Evolutionary conservation across 805 yeast genomes (phyloP).

Genomic region (Wickerhamiella australiensis): DNA sequence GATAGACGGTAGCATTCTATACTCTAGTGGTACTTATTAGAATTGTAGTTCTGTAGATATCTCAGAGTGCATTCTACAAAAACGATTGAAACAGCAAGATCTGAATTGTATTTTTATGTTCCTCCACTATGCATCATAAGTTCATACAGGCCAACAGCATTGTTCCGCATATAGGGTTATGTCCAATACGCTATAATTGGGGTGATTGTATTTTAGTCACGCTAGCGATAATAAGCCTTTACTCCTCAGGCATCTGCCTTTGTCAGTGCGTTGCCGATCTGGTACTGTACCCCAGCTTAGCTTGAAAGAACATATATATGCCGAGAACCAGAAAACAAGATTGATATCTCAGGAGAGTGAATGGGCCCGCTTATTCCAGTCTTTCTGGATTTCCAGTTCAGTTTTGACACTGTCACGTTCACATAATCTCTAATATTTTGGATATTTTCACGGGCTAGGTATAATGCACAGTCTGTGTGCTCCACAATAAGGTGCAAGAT

Average conservation of each 20-base stretch:
- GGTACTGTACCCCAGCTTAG: background rate
- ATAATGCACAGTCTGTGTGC: background rate
- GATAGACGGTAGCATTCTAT: background rate
- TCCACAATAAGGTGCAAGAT: background rate
- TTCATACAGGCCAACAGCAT: background rate
- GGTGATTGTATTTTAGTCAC: background rate
- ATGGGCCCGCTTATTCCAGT: too few relatives aligned
- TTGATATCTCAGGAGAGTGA: too few relatives aligned
- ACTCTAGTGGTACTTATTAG: too few relatives aligned
- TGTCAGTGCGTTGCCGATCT: background rate
- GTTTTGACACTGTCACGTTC: too few relatives aligned
- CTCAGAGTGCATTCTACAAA: too few relatives aligned
- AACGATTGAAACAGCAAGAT: too few relatives aligned
- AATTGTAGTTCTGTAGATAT: too few relatives aligned
- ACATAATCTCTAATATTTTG: too few relatives aligned
- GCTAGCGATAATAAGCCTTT: background rate
- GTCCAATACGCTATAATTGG: background rate
- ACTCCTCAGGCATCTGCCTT: background rate
- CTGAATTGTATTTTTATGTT: background rate
- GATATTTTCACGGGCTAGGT: too few relatives aligned
- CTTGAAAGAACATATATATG: background rate
- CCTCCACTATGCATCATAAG: background rate
- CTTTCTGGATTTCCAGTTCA: too few relatives aligned
- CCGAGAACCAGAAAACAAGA: too few relatives aligned
- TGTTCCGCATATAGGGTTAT: background rate